A percentile compares a stretch with the other conserved stretches of the same genome.
phyloP scores from a whole-genome alignment of 2,329 filamentous ascomycete genomes.

The Lecanicillium sp. region DNA sequence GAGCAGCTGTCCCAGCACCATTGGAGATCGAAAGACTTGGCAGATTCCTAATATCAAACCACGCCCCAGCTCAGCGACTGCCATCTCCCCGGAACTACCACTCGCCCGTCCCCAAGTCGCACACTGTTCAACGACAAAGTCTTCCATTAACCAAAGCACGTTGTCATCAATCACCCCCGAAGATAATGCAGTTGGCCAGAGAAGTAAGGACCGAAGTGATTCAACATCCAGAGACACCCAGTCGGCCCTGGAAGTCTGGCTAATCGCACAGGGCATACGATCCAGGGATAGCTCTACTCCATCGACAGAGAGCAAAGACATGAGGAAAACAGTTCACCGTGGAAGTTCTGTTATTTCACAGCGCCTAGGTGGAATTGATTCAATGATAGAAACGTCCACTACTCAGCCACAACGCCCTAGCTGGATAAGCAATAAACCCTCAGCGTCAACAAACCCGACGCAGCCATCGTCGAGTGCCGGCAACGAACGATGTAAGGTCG shows the following conservation, averaged over 20 bases:
- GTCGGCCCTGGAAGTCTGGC: conserved; percentile 27
- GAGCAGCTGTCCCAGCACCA: conserved; percentile 5
- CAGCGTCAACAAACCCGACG: too few relatives aligned
- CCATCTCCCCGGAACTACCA: neutral
- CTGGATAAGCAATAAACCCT: too few relatives aligned
- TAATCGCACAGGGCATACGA: conserved; percentile 24
- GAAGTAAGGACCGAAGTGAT: neutral
- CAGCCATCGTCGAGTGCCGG: too few relatives aligned
- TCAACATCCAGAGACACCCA: conserved; percentile 17
- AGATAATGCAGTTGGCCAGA: conserved; percentile 6
- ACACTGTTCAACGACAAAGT: conserved; percentile 1
- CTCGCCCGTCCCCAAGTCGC: conserved; percentile 4
- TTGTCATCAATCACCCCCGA: neutral
- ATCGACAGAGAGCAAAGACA: conserved; percentile 1
- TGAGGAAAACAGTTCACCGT: conserved; percentile 9
- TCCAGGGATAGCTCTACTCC: conserved; percentile 17
- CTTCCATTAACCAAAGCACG: neutral
- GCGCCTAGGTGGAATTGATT: neutral
- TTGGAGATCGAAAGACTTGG: neutral
- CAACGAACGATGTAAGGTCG: too few relatives aligned
- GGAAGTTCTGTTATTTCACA: neutral
- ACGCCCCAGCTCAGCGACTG: neutral
- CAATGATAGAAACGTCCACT: too few relatives aligned
- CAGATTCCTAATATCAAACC: neutral
- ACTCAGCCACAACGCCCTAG: too few relatives aligned